Evolutionary conservation across 1,284 basidiomycete species (phyloP), one percentile per base, ranked within the genome.

Genomic region (Trichosporon sp.): DNA sequence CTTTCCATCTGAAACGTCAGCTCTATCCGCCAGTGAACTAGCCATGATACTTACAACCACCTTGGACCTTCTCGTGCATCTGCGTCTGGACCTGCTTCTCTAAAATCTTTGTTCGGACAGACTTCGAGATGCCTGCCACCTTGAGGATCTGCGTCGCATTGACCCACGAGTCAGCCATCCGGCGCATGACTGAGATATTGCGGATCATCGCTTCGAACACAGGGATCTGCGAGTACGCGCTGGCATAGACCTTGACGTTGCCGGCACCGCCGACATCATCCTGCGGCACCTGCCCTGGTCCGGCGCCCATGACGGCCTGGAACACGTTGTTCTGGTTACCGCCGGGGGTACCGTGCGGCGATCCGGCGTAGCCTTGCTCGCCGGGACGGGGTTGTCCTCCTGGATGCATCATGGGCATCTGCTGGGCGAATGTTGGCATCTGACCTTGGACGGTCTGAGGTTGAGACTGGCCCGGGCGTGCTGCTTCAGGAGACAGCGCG

Each of bases 91-190:
- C 93, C 86, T 99, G 96, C 84, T 96, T 97, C 86, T 99, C 97
- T 46, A 99, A 88, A 71, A 98, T 98, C 88, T 98, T 98, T 26
- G 96, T 98, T 59, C 97, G 88, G 51, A 92, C 89, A 2, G 94
- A 95, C 85, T 99, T 99, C 85, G 97, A 94, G 72, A 99, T 92
- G 56, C 97, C 97, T 7, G 97, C 97, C 56, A 99, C 96, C 85
- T 99, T 99, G 79, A 99, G 90, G 75, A 99, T 98, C 85, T 99
- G 97, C 5, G 97, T 99, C 75, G 96, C 96, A 86, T 99, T 99
- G 77, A 88, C 81, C 82, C 82, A 84, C 77, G 93, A 94, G 85
- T 99, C 97, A 65, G 90, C 89, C 77, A 95, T 89, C 79, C 97
- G 87, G 71, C 96, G 91, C 97, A 99, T 99, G 77, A 99, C 96